Base-by-base conservation (phyloP, 192 early-diverging fungal genomes). In the Paraglomus brasilianum region DNA sequence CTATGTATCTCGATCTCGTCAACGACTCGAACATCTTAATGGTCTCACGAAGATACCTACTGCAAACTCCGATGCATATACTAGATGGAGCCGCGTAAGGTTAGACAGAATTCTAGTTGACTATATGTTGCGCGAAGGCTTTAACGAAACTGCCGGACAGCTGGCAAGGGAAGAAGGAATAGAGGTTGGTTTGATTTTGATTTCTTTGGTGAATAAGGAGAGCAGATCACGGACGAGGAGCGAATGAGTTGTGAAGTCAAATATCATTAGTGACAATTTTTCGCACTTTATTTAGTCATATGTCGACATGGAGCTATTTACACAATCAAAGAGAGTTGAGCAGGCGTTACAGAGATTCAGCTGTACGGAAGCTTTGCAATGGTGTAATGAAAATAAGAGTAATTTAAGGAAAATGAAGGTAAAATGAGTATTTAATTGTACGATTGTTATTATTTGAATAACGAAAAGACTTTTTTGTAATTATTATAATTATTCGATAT, bases 381-480 rank as follows among this genome's bases (percentile, higher is more conserved):
- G 97, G 97, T 99, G 97, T 73, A 86, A 82, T 15, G 96, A 98
- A 19, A 98, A 99, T 78, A 87, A 86, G 47, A 89, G 91, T 11
- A 89, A 81, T 0, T 76, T 99, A 60, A 88, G 90, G 69, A 99
- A 98, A 74, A 85, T 94, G 42, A 90, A 95, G 81, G 93, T 92
- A 75, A 44, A 55, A 56, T 24, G 14, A 13, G 21, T n/a, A 24
- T 22, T 4, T 4, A 39, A 19, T 6, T 19, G 14, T 42, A 4
- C 68, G 14, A 10, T 70, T 38, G 14, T 11, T 70, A 19, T n/a
- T n/a, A n/a, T n/a, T n/a, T 55, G 43, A 44, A 45, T 22, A 46
- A 56, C 13, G 44, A 8, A 22, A 11, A n/a, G 43, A 17, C 19
- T 22, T 68, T 39, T 42, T 45, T 47, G 19, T 19, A 70, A 24